A percentile compares a stretch with the other conserved stretches of the same genome.
phyloP scores from a whole-genome alignment of 2,329 filamentous ascomycete species.

The Colletotrichum abscissum region DNA sequence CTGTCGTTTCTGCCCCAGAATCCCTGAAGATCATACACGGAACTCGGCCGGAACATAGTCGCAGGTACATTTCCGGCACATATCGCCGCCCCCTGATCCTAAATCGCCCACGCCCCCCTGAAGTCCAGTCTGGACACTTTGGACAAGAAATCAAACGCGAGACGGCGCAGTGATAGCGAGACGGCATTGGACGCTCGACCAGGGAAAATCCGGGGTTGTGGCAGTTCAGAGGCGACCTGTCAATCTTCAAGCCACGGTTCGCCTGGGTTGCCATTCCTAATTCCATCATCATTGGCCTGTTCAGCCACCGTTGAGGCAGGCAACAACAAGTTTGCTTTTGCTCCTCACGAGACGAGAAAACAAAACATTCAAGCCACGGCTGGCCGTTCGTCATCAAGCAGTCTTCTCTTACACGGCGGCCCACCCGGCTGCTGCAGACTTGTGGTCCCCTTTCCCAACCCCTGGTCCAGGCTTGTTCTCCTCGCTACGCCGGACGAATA shows the following conservation, averaged over 20 bases:
- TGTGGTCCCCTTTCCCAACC: slow-evolving; percentile 12
- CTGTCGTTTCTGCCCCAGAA: slow-evolving; percentile 19
- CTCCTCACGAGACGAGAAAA: not conserved
- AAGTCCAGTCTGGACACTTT: not conserved
- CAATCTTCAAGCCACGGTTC: not conserved
- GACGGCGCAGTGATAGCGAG: slow-evolving; percentile 11
- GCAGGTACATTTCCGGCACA: slow-evolving; percentile 1
- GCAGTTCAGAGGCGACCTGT: not conserved
- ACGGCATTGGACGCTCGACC: not conserved
- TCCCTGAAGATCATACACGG: slow-evolving; percentile 32
- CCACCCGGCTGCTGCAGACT: slow-evolving; percentile 31
- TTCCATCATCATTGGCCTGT: no score
- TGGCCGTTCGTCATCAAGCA: slow-evolving; percentile 23
- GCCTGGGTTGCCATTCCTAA: not conserved
- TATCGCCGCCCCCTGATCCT: slow-evolving; percentile 28
- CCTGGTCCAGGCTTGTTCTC: slow-evolving; percentile 6
- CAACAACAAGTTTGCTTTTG: not conserved
- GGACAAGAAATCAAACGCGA: slow-evolving; percentile 4
- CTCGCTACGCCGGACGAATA: not conserved
- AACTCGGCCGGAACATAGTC: slow-evolving; percentile 25
- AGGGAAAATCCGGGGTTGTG: slow-evolving; percentile 19
- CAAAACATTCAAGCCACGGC: slow-evolving; percentile 6
- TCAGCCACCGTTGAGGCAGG: not conserved
- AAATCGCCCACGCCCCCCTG: slow-evolving; percentile 1
- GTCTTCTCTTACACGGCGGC: slow-evolving; percentile 25